Evolutionary conservation across 768 basidiomycete species (phyloP), one percentile per base, ranked within the genome.

Genomic region (Infundibulicybe gibba): DNA sequence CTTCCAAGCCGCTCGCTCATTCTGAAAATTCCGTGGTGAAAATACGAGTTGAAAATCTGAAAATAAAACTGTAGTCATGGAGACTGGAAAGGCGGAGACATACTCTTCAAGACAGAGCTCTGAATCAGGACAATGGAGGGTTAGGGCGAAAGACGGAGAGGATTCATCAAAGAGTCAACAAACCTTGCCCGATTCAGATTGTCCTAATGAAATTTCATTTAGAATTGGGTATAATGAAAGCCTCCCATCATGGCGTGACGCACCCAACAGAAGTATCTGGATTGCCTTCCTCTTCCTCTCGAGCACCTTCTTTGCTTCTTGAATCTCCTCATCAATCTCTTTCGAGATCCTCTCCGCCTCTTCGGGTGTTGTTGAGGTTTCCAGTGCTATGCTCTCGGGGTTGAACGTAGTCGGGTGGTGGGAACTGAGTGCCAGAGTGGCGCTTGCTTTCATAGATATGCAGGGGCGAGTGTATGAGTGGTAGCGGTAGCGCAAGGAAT

Each of bases 21-120:
- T 69, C 38, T 76, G 74, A 47, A 87, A 86, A 46, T 79, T 74
- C 19, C 68, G 70, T 0, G 84, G 85, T 8, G 80, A 75, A 54
- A 85, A 85, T 0, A 78, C 73, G 6, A 87, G 58, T 57, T 85
- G 83, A 52, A 87, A 87, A 55, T 88, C 85, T 87, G 30, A 15
- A 9, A 31, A 41, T 40, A 32, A 46, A 16, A 51, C 17, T 45
- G 30, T 19, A 19, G 25, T 16, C 32, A 44, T 39, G 19, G 40
- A 9, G 12, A 6, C 21, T 25, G 25, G 15, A 25, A 48, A 8
- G 20, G 13, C n/a, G 21, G 6, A 14, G 15, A 55, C 63, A 30
- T 41, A 77, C 76, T 77, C 56, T 75, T 76, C 39, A 77, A 49
- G 6, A 76, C 67, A 3, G 77, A 72, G 51, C 75, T 77, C 78